Evolutionary conservation across 495 filamentous ascomycete genomes (phyloP), one percentile per base, ranked within the genome.

Genomic region (Trichocladium antarcticum): DNA sequence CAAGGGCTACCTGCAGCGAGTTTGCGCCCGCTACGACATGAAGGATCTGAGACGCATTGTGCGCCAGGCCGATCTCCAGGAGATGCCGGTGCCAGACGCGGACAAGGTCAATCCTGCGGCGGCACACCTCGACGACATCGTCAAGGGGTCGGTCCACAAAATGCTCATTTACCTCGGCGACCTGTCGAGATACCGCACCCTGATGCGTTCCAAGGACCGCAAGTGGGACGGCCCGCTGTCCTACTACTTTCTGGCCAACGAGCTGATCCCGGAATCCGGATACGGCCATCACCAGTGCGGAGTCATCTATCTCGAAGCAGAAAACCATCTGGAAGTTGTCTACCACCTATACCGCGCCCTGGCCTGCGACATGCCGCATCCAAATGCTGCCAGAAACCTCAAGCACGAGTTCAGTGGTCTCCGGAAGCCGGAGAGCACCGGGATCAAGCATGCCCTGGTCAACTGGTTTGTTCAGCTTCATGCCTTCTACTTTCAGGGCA

Each of bases 391-490:
- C 24, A 66, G 66, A 6, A 98, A 96, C 54, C 73, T 98, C 21
- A 82, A 85, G 53, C 74, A 82, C 20, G 84, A 88, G 59, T 90
- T 95, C 56, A 83, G 80, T 55, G 86, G 84, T 1, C 54, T 70
- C 9, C 65, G 58, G n/a, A 62, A 57, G 22, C 44, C 56, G 6
- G 53, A 58, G 28, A 42, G 52, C 19, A 46, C 53, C 1, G 46
- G 36, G 16, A 31, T 45, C 22, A 55, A 55, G 42, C 59, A 67
- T 32, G 68, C 78, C 11, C 66, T 95, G 64, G 68, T 79, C 39
- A 80, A 74, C 31, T 94, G 82, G 84, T 96, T 95, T 55, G 77
- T 93, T 52, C 82, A 86, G 54, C 77, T 97, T 28, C 90, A 96
- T 63, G 85, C 85, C 14, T 81, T 81, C 57, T 89, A 84, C 64